Evolutionary conservation across 148 eudicot genomes (phyloP).

Genomic region (Silene conica): DNA sequence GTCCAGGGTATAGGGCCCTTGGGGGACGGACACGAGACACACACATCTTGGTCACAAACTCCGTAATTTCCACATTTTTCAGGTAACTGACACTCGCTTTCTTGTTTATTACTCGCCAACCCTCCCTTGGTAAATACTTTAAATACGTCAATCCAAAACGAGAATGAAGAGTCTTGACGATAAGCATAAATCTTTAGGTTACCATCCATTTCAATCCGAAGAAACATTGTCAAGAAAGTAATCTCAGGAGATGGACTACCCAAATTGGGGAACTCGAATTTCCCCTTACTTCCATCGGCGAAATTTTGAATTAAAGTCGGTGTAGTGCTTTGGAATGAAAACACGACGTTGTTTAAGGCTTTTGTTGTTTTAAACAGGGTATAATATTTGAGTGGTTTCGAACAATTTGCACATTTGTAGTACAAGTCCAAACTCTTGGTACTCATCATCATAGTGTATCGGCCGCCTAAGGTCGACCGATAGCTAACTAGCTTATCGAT

Average conservation of each 20-base stretch:
- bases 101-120: background rate
- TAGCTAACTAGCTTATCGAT: background rate
- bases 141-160: background rate
- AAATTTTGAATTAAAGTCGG: background rate
- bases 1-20: conserved; percentile 43
- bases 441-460: conserved; percentile 9
- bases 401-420: background rate
- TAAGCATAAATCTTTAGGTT: background rate
- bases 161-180: background rate
- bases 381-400: background rate
- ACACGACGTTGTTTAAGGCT: background rate
- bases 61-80: conserved; percentile 43
- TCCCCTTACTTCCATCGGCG: background rate
- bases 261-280: background rate
- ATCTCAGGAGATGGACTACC: background rate
- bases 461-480: background rate
- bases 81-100: conserved; percentile 43
- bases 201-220: background rate
- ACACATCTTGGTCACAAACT: conserved; percentile 40
- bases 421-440: background rate
- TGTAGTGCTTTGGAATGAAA: background rate
- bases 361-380: background rate
- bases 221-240: background rate
- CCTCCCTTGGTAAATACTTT: conserved; percentile 4
- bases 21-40: conserved; percentile 48